A percentile compares a stretch with the other conserved stretches of the same genome.
These are phyloP conservation scores for Fusarium hostae DNA, from an alignment of 2,329 filamentous ascomycete species.

Conservation along the genomic window DNA sequence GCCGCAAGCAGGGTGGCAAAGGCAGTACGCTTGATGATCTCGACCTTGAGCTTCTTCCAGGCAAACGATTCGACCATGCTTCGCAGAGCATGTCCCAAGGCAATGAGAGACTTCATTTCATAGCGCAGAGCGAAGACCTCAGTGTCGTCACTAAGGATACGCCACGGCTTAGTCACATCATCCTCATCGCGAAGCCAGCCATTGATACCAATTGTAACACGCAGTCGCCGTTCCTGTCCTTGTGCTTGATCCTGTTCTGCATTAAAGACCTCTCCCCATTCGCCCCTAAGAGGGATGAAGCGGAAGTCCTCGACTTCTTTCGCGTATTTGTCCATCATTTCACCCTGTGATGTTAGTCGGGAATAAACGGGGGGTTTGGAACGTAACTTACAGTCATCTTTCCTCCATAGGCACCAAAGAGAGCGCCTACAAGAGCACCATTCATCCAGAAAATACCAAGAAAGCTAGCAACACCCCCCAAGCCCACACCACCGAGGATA, in stretches of 20 bases:
- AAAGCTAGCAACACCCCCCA: constrained; percentile 88
- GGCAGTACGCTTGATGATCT: constrained; percentile 79
- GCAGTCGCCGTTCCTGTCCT: constrained; percentile 63
- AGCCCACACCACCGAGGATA: constrained; percentile 84
- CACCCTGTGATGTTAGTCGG: constrained; percentile 60
- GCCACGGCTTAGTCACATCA: constrained; percentile 84
- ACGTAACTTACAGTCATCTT: constrained; percentile 66
- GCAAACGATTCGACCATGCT: constrained; percentile 79
- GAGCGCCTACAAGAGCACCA: constrained; percentile 82
- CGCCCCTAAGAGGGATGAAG: constrained; percentile 77
- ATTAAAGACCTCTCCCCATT: constrained; percentile 49
- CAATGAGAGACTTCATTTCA: constrained; percentile 81
- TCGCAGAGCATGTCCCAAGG: constrained; percentile 78
- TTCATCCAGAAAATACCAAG: constrained; percentile 88
- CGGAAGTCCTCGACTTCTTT: constrained; percentile 83
- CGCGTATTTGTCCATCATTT: constrained; percentile 89
- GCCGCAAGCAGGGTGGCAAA: constrained; percentile 75
- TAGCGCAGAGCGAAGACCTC: constrained; percentile 88
- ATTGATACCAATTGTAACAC: constrained; percentile 86
- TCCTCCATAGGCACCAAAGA: constrained; percentile 91
- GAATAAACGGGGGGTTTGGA: no score
- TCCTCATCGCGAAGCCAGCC: constrained; percentile 83
- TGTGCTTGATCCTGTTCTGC: constrained; percentile 36
- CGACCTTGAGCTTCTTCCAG: constrained; percentile 77
- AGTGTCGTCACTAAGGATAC: constrained; percentile 73